Evolutionary conservation across 2,329 filamentous ascomycete species (phyloP).

Genomic region (Cytospora paraplurivora): DNA sequence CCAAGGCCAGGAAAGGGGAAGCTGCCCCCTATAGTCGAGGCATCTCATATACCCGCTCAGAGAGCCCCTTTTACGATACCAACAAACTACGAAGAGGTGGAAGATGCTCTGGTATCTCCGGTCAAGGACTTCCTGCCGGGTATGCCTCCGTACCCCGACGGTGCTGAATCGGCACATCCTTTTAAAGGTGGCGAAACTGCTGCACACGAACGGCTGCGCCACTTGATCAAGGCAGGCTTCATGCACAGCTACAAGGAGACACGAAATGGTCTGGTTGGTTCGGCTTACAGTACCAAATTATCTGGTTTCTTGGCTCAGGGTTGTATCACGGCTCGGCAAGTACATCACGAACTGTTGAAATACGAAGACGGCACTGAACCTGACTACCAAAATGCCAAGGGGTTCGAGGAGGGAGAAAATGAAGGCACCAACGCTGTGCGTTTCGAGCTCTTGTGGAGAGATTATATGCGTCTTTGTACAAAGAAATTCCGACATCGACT

Average conservation of each 20-base stretch:
- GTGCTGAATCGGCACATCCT: constrained; percentile 61
- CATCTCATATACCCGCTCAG: constrained; percentile 57
- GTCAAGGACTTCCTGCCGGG: constrained; percentile 53
- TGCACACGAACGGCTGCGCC: constrained; percentile 59
- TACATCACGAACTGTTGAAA: constrained; percentile 66
- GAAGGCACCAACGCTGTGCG: constrained; percentile 69
- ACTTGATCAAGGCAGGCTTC: constrained; percentile 62
- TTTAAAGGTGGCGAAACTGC: constrained; percentile 68
- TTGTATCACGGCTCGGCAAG: constrained; percentile 70
- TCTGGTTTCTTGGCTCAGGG: constrained; percentile 74
- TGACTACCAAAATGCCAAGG: constrained; percentile 45
- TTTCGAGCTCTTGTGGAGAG: constrained; percentile 75
- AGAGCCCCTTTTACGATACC: constrained; percentile 65
- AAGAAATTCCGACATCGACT: constrained; percentile 68
- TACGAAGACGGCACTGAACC: constrained; percentile 66
- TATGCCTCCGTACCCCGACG: constrained; percentile 55
- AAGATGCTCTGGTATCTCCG: constrained; percentile 59
- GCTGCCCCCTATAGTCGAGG: constrained; percentile 60
- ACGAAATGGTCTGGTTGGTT: constrained; percentile 69
- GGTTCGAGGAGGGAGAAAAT: constrained; percentile 72
- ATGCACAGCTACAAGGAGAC: constrained; percentile 69
- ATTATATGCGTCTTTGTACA: constrained; percentile 78
- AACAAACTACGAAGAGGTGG: constrained; percentile 52
- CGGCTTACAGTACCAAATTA: constrained; percentile 74
- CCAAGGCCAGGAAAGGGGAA: constrained; percentile 51